These are phyloP conservation scores for Pichia deserticola DNA, from an alignment of 805 yeast genomes.

Conservation along the genomic window DNA sequence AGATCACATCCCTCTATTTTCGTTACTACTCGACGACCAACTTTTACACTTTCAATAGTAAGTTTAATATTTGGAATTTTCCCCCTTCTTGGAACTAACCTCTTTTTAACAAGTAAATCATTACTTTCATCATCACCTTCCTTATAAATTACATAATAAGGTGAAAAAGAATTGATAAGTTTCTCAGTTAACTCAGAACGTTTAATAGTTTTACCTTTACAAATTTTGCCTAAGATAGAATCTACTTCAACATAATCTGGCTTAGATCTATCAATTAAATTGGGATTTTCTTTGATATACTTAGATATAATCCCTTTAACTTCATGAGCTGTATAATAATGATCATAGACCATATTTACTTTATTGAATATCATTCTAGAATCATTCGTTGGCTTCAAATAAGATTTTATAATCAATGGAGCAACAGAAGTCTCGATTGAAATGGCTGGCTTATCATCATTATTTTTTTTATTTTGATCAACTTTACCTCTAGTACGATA, in stretches of 20 bases:
- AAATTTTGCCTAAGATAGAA: slow-evolving; percentile 34
- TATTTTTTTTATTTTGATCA: background rate
- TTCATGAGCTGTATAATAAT: slow-evolving; percentile 46
- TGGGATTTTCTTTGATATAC: slow-evolving; percentile 47
- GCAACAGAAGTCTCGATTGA: slow-evolving; percentile 6
- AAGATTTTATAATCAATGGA: slow-evolving; percentile 27
- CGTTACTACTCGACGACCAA: slow-evolving; percentile 78
- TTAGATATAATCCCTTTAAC: slow-evolving; percentile 43
- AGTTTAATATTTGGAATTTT: slow-evolving; percentile 58
- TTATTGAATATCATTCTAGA: slow-evolving; percentile 41
- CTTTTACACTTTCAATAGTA: slow-evolving; percentile 60
- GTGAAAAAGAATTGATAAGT: slow-evolving; percentile 7
- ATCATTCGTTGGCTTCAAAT: slow-evolving; percentile 51
- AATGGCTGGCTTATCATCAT: background rate
- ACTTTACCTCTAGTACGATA: slow-evolving; percentile 36
- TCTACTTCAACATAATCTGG: slow-evolving; percentile 52
- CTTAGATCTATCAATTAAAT: slow-evolving; percentile 41
- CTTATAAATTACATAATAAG: slow-evolving; percentile 8
- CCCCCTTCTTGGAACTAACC: slow-evolving; percentile 48
- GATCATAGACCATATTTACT: slow-evolving; percentile 29
- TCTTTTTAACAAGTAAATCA: slow-evolving; percentile 12
- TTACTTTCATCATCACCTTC: slow-evolving; percentile 16
- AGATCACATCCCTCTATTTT: slow-evolving; percentile 61
- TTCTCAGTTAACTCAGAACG: slow-evolving; percentile 6
- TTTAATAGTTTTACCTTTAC: slow-evolving; percentile 31